Percentiles rank a stretch among this genome's conserved stretches.
Conservation (phyloP, 257 asterid genomes). For the Penstemon davidsonii region DNA sequence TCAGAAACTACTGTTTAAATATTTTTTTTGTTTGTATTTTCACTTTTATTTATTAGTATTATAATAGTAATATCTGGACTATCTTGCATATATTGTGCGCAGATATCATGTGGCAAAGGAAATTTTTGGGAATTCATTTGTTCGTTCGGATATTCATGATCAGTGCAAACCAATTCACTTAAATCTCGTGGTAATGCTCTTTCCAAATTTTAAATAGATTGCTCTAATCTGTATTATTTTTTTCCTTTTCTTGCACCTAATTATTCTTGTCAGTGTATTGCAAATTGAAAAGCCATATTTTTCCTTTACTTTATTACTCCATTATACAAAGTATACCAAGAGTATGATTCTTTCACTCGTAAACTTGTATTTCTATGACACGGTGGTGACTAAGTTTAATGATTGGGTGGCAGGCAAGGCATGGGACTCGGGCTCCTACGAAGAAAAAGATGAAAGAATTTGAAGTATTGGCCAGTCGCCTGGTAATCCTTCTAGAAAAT, state of each 20-base stretch:
- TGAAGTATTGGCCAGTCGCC: constrained; percentile 59
- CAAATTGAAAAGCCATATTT: background rate
- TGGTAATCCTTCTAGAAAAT: constrained; percentile 54
- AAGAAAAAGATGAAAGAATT: constrained; percentile 77
- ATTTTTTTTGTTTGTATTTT: too few species aligned
- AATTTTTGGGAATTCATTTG: constrained; percentile 46
- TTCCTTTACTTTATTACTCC: background rate
- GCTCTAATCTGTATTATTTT: too few species aligned
- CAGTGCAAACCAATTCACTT: constrained; percentile 83
- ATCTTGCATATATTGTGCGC: constrained; percentile 30
- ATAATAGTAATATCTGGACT: background rate
- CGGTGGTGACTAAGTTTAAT: constrained; percentile 17
- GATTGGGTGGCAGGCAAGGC: constrained; percentile 73
- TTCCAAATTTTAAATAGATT: background rate
- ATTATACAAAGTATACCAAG: constrained; percentile 2
- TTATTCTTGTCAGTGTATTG: background rate
- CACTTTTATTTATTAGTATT: background rate
- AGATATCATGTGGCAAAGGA: constrained; percentile 69
- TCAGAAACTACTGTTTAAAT: too few species aligned
- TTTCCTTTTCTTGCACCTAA: too few species aligned
- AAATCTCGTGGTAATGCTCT: constrained; percentile 81
- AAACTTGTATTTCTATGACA: constrained; percentile 8
- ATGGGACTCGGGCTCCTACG: constrained; percentile 97
- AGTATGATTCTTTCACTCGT: background rate
- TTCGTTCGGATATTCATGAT: constrained; percentile 54